Conservation (phyloP, 495 filamentous ascomycete genomes). For the Oidiodendron maius region DNA sequence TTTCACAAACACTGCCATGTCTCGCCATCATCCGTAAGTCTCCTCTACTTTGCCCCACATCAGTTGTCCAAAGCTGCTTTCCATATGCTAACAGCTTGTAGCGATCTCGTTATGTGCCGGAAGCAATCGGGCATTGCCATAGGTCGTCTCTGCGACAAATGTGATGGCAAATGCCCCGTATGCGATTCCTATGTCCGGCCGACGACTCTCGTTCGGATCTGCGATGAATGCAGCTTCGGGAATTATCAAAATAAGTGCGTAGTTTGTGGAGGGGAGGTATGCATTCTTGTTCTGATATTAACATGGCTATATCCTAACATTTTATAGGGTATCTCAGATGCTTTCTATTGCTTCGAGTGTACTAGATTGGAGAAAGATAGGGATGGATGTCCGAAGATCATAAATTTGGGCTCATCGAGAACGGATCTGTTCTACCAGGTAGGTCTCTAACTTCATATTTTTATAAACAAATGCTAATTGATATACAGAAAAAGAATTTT, state of each 20-base stretch:
- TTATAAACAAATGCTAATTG: neutral
- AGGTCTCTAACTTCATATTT: too few relatives aligned
- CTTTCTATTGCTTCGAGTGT: conserved; percentile 99
- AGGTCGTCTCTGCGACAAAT: conserved; percentile 99
- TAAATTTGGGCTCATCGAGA: conserved; percentile 90
- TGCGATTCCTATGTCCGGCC: conserved; percentile 99
- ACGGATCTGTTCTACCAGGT: conserved; percentile 91
- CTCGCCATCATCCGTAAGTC: conserved; percentile 73
- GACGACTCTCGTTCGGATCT: conserved; percentile 95
- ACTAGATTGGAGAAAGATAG: conserved; percentile 95
- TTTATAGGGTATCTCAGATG: conserved; percentile 79
- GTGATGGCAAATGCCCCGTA: conserved; percentile 98
- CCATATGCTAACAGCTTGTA: conserved; percentile 33
- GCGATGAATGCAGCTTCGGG: conserved; percentile 98
- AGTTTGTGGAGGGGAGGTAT: conserved; percentile 86
- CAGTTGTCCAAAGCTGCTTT: too few relatives aligned
- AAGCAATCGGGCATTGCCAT: conserved; percentile 98
- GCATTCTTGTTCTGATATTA: conserved; percentile 4
- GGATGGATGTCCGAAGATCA: conserved; percentile 98
- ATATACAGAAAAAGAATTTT: conserved; percentile 42
- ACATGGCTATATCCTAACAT: neutral
- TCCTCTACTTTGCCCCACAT: conserved; percentile 4
- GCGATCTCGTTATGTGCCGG: conserved; percentile 99
- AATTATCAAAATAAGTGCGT: conserved; percentile 99
- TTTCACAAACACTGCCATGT: conserved; percentile 42